Base-by-base conservation (phyloP, 202 grass and related monocot species). In the Tripidium arundinaceum region DNA sequence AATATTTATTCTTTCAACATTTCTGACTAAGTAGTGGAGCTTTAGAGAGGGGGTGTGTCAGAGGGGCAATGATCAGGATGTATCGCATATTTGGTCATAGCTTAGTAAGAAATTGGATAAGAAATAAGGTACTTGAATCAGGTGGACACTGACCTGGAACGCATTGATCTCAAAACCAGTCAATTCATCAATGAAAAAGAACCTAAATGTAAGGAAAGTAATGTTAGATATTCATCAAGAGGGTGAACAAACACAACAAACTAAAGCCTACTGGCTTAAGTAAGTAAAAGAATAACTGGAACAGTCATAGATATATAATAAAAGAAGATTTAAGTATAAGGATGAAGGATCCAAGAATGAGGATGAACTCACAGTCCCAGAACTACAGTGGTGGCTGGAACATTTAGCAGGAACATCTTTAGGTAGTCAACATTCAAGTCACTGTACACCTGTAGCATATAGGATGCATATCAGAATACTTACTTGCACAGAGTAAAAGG, bases 151-250 rank as follows among this genome's bases (percentile, higher is more conserved):
- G 24, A 72, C 79, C 79, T 77, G 79, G 65, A 82, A 87, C 66
- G 82, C 58, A 72, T 94, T 98, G 79, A 98, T 84, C 81, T 98
- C 95, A 78, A 94, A 98, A 14, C 95, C 95, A 82, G 95, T 98
- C 88, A 94, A 67, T 67, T 98, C 95, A 94, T 98, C 95, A 40
- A 98, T 62, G 79, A 98, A 98, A 77, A 98, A 98, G 83, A 98
- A 94, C 86, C 95, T 98, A 57, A 74, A 85, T 80, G 19, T 29
- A 70, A 3, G 62, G n/a, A 68, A 68, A 46, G 7, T 34, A 36
- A 37, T 18, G 8, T 65, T 62, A 85, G 62, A 24, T 19, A 43
- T 74, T 49, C n/a, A 69, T 29, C 50, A 73, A 59, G 19, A 39
- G 25, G 15, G 26, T 49, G 42, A 25, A 36, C 64, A 36, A 34